A percentile compares a stretch with the other conserved stretches of the same genome.
Conservation (phyloP, 2,329 filamentous ascomycete species). For the Tolypocladium endophyticum region DNA sequence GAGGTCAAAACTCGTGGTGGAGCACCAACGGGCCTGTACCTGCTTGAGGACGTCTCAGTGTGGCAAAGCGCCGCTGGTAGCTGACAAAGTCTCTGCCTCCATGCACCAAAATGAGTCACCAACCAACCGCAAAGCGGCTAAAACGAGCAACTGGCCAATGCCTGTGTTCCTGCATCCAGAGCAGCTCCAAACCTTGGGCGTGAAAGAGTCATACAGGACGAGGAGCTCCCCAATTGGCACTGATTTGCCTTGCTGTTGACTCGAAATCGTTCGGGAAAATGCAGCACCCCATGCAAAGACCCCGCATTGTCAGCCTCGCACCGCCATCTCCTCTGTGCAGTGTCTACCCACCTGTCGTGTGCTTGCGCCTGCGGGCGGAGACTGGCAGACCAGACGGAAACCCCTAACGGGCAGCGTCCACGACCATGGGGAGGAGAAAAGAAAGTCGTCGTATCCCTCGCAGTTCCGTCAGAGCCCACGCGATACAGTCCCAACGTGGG, state of each 20-base stretch:
- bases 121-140: background rate
- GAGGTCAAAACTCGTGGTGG: constrained; percentile 4
- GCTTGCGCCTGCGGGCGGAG: background rate
- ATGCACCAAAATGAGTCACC: background rate
- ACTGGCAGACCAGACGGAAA: background rate
- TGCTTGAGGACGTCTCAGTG: background rate
- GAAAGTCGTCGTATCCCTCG: background rate
- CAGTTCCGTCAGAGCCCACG: background rate
- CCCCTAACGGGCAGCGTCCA: background rate
- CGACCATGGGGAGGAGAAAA: background rate
- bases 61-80: constrained; percentile 1
- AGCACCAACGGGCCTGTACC: background rate
- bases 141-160: background rate
- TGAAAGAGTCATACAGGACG: background rate
- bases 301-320: background rate
- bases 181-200: background rate
- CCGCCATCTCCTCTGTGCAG: background rate
- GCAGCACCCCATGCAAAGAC: background rate
- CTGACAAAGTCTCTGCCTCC: constrained; percentile 2
- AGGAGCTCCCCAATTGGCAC: background rate
- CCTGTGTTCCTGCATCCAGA: background rate
- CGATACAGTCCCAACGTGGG: background rate
- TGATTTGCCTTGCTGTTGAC: background rate
- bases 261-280: background rate
- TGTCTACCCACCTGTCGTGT: background rate